Base-by-base conservation (phyloP, 768 basidiomycete species). In the Strobilomyces echinocephalus region DNA sequence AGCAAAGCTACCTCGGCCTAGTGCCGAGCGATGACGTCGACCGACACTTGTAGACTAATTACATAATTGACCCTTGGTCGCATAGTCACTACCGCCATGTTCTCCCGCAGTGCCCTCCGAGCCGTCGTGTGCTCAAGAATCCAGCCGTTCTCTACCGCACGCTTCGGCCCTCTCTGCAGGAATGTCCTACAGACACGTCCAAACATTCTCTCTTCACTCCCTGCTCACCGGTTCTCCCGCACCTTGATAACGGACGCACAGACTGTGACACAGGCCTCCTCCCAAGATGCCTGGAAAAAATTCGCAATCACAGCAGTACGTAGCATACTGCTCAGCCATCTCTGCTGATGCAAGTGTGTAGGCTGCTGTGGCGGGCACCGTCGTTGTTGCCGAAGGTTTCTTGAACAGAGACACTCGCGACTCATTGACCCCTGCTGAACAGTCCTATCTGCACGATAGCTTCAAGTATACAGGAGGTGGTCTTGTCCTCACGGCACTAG, bases 381-480 rank as follows among this genome's bases (percentile, higher is more conserved):
- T 87, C 24, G 70, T 91, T 35, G 73, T 80, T 4, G 73, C 83
- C 24, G 79, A 90, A 58, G 77, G 73, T 2, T 73, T 87, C 35
- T 72, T 93, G 62, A 93, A 93, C 63, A 78, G 89, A 54, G 88
- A 91, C 57, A 91, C 88, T 0, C 77, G 88, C 38, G 88, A 87
- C 41, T 71, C 79, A 5, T 74, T 91, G 26, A 79, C 82, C 36
- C 50, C 67, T 0, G 74, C 76, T 0, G 90, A 93, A 69, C 82
- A 76, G 52, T 79, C 79, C 11, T 81, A 87, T 63, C 74, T 93
- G 5, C 81, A 93, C 60, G 82, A 85, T 36, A 85, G 79, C 52
- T 93, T 91, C 77, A 83, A 81, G 63, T 94, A 91, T 61, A 90
- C 91, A 7, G 91, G 87, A 11, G 87, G 78, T 44, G 92, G 91